Evolutionary conservation across 306 rosid species (phyloP), one percentile per base, ranked within the genome.

Genomic region (Corylus heterophylla): DNA sequence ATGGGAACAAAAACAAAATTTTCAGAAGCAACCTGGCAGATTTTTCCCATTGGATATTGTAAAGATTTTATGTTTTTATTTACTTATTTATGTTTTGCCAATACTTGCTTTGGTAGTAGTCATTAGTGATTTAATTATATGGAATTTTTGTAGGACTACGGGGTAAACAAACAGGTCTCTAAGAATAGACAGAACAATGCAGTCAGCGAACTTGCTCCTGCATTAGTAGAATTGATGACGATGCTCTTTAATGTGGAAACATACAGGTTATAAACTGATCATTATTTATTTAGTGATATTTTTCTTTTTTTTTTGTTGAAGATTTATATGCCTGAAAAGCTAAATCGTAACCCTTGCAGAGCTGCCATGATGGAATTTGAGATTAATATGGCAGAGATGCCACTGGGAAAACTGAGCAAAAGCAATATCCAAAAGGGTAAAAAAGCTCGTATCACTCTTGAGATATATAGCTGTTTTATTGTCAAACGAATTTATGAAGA

Each of bases 311-410:
- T 4, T 42, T 18, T 2, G 12, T n/a, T 42, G 27, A n/a, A 42
- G 72, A 68, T 68, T 39, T 35, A 42, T 78, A 35, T 22, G 50
- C 22, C 69, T 74, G 54, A 39, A 80, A 79, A 61, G 77, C 90
- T 91, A 76, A 89, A n/a, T 76, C 54, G 74, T 78, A 74, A 71
- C 58, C 82, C 79, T 85, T 83, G 83, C 92, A 95, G 98, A 86
- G 90, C 97, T 81, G 98, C 98, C 73, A 92, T 95, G 98, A 86
- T 95, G 98, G 98, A 95, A 80, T 95, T 92, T 81, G 98, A 95
- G 88, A 95, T 95, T 78, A 95, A 95, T 84, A 84, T 95, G 98
- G 83, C 98, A 1, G 98, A 95, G 84, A 95, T 95, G 98, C 98
- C 98, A 4, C 98, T 95, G 74, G 98, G 98, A 77, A 95, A 91